phyloP scores from a whole-genome alignment of 805 yeast species.

The Yarrowia porcina region DNA sequence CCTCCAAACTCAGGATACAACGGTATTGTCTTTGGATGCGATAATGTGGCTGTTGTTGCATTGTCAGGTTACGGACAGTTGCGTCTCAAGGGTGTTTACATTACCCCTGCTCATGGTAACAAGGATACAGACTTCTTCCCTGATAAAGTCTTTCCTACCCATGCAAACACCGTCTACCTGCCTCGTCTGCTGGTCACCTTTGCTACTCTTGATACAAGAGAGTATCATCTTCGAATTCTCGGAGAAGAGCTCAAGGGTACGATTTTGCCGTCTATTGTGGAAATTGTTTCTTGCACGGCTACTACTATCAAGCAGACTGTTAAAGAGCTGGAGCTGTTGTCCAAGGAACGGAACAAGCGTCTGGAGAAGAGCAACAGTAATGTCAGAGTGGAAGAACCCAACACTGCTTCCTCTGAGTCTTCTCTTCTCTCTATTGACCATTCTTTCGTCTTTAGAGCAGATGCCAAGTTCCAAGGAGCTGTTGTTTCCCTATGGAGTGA shows the following conservation, averaged over 20 bases:
- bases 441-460: slow-evolving; percentile 9
- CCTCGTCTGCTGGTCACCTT: slow-evolving; percentile 16
- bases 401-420: background rate
- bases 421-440: slow-evolving; percentile 7
- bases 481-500: slow-evolving; percentile 33
- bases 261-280: slow-evolving; percentile 33
- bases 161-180: slow-evolving; percentile 16
- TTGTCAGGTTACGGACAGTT: slow-evolving; percentile 63
- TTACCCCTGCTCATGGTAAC: slow-evolving; percentile 53
- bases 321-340: slow-evolving; percentile 6
- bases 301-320: slow-evolving; percentile 18
- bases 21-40: slow-evolving; percentile 78
- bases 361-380: background rate
- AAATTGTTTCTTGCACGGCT: slow-evolving; percentile 2
- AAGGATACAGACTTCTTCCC: slow-evolving; percentile 9
- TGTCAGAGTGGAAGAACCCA: background rate
- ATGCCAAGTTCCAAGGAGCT: slow-evolving; percentile 33
- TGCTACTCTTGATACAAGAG: slow-evolving; percentile 5
- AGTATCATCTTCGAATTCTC: slow-evolving; percentile 5
- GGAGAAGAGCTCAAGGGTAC: slow-evolving; percentile 36
- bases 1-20: slow-evolving; percentile 34
- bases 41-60: slow-evolving; percentile 62
- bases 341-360: slow-evolving; percentile 6
- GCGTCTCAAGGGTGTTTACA: slow-evolving; percentile 62
- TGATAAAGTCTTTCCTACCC: slow-evolving; percentile 10